Percentiles rank a stretch among this genome's conserved stretches.
phyloP scores from a whole-genome alignment of 2,329 filamentous ascomycete species.

The Coniochaeta pulveracea region DNA sequence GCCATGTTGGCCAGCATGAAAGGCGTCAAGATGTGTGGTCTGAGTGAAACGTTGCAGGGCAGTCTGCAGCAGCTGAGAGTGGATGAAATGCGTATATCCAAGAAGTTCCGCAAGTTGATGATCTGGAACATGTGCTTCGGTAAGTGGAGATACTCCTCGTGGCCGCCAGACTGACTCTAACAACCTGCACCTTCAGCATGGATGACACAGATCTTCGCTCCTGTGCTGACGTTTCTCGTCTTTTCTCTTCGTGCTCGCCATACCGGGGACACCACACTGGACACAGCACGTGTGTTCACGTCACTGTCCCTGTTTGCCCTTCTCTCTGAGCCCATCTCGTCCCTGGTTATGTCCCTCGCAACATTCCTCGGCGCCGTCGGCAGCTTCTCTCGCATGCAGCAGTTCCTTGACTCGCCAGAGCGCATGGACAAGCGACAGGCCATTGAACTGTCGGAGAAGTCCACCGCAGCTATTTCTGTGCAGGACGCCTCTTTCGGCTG shows the following conservation, averaged over 20 bases:
- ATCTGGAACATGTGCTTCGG: constrained; percentile 19
- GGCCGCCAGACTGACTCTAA: neutral
- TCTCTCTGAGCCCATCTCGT: constrained; percentile 19
- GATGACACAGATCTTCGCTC: constrained; percentile 18
- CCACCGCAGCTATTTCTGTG: constrained; percentile 8
- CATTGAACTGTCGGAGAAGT: neutral
- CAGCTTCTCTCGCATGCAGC: constrained; percentile 20
- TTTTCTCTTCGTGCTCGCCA: constrained; percentile 20
- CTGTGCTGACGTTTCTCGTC: constrained; percentile 20
- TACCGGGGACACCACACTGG: constrained; percentile 14
- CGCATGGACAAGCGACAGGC: constrained; percentile 8
- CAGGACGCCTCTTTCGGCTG: constrained; percentile 9
- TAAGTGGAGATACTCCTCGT: constrained; percentile 8
- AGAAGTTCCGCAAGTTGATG: constrained; percentile 22
- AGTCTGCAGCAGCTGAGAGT: constrained; percentile 23
- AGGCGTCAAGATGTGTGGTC: constrained; percentile 31
- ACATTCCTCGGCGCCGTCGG: constrained; percentile 21
- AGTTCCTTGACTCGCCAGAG: constrained; percentile 18
- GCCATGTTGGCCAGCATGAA: constrained; percentile 29
- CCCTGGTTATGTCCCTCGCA: constrained; percentile 20
- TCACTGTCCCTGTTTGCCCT: constrained; percentile 23
- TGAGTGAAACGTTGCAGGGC: constrained; percentile 19
- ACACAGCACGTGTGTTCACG: constrained; percentile 22
- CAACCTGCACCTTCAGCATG: too few species aligned
- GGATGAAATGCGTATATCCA: constrained; percentile 25